Evolutionary conservation across 352 stramenopile species (phyloP), one percentile per base, ranked within the genome.

Genomic region (Pythium rhizo-oryzae): DNA sequence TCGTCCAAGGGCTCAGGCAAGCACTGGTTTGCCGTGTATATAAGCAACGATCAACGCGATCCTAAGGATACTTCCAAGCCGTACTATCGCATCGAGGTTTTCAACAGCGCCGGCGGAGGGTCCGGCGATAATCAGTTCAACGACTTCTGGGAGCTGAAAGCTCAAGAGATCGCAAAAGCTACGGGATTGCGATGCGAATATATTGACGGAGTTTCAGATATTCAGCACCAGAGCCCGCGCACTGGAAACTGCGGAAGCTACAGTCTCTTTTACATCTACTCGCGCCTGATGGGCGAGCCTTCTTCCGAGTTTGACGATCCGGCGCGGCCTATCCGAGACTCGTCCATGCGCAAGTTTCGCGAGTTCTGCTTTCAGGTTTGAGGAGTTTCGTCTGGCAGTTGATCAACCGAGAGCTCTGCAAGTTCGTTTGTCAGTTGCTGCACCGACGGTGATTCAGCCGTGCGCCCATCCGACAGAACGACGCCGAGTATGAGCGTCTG

Each of bases 251-350:
- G 50, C 50, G 50, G 50, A 39, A 21, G 8, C 8, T 57, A 57
- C 50, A 57, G 50, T 19, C 24, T 57, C 9, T 57, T 57, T 23
- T 57, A 57, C 50, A 57, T 57, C 25, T 57, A 57, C 21, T 9
- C 21, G 11, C 50, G 50, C 11, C 50, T 57, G n/a, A n/a, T n/a
- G n/a, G n/a, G n/a, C n/a, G n/a, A n/a, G n/a, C n/a, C n/a, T n/a
- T n/a, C n/a, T n/a, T n/a, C n/a, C n/a, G n/a, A n/a, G n/a, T n/a
- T n/a, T n/a, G n/a, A n/a, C n/a, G n/a, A n/a, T n/a, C n/a, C n/a
- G n/a, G n/a, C n/a, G n/a, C n/a, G n/a, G n/a, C n/a, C n/a, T n/a
- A n/a, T n/a, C n/a, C n/a, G n/a, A n/a, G n/a, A n/a, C n/a, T n/a
- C n/a, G n/a, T n/a, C n/a, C n/a, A n/a, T n/a, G n/a, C n/a, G n/a